Base-by-base conservation (phyloP, 1,284 basidiomycete species). In the Pseudozyma hubeiensis region DNA sequence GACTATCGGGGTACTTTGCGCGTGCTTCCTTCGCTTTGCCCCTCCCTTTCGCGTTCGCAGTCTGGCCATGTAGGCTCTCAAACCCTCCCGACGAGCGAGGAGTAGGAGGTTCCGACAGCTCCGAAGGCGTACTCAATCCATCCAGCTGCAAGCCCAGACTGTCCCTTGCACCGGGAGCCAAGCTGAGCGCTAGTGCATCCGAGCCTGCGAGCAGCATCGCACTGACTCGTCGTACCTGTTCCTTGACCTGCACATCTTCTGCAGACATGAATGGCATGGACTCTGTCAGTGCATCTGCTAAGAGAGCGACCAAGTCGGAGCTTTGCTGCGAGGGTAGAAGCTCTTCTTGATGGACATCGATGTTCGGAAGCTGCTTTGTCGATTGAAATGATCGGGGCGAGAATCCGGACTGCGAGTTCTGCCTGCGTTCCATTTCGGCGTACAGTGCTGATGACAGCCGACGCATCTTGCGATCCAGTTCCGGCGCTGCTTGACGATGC, bases 201-300 rank as follows among this genome's bases (percentile, higher is more conserved):
- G 74, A 76, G 0, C 74, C 74, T 1, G 59, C 67, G 1, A 76
- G 51, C 16, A 76, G 54, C 74, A 76, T 68, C 2, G 74, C 70
- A 48, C 69, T 73, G 4, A 76, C 59, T 3, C 69, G 17, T 6
- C 64, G 44, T 8, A 62, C 74, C 41, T 73, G 66, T 24, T 68
- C 65, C 7, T 46, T 46, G n/a, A 65, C 58, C 35, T 58, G 53
- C 33, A 43, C 53, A 4, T 41, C 45, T 24, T 52, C 52, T 10
- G 51, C 31, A 5, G 35, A 8, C 39, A 66, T 50, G 31, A 59
- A 72, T 11, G 64, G 69, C 48, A 72, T 46, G n/a, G 64, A 67
- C 35, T 73, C 66, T 33, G 59, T 47, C 24, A 75, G 51, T 29
- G 72, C 66, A 30, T 75, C 72, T 14, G 72, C 73, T 7, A 71